Conservation (phyloP, 78 protist species). For the Dictyostelium citrinum region DNA sequence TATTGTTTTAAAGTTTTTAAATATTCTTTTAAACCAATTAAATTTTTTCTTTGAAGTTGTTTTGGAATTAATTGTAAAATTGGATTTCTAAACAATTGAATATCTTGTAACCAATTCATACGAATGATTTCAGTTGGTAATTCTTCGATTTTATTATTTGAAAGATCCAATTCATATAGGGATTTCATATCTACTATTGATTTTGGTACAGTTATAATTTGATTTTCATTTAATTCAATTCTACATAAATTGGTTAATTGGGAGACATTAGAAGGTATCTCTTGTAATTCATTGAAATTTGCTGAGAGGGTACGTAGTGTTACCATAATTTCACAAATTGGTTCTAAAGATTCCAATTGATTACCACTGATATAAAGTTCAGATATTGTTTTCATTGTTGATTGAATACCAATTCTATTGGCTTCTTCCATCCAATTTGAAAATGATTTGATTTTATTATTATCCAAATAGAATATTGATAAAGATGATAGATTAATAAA, state of each 20-base stretch:
- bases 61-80: not conserved
- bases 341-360: not conserved
- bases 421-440: not conserved
- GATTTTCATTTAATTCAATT: constrained; percentile 8
- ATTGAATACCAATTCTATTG: not conserved
- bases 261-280: not conserved
- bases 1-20: not conserved
- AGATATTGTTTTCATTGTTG: not conserved
- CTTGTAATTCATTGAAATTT: not conserved
- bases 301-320: not conserved
- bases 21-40: constrained; percentile 6
- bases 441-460: not conserved
- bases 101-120: constrained; percentile 1
- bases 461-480: not conserved
- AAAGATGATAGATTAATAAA: not conserved
- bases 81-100: not conserved
- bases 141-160: constrained; percentile 12
- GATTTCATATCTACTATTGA: not conserved
- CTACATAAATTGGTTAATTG: not conserved
- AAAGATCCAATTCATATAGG: not conserved
- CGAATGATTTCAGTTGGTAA: not conserved
- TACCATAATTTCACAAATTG: not conserved
- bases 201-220: not conserved
- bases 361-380: constrained; percentile 1
- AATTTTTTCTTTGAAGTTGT: not conserved